Percentiles rank a stretch among this genome's conserved stretches.
Evolutionary conservation across 2,329 filamentous ascomycete species (phyloP).

Genomic region (Ceratocystis colombiana): DNA sequence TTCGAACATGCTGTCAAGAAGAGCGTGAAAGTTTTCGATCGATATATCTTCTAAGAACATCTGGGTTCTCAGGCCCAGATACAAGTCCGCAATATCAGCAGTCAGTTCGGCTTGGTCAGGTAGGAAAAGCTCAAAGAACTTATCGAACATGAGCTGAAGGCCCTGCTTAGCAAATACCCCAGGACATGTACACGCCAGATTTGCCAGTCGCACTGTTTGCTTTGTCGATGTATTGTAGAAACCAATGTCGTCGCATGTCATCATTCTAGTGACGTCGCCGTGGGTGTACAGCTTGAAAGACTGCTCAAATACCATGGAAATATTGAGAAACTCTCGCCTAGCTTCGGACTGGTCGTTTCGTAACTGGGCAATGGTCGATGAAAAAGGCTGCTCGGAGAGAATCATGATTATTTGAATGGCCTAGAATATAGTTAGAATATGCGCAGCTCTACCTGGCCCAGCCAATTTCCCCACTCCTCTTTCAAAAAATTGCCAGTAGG

Average conservation of each 20-base stretch:
- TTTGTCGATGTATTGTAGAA: conserved; percentile 33
- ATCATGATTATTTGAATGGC: conserved; percentile 35
- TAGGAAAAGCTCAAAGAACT: conserved; percentile 38
- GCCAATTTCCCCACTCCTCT: not conserved
- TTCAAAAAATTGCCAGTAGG: not conserved
- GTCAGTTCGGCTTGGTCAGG: conserved; percentile 23
- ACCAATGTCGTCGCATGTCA: conserved; percentile 34
- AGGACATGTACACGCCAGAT: conserved; percentile 23
- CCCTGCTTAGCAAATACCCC: conserved; percentile 25
- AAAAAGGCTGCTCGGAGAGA: conserved; percentile 32
- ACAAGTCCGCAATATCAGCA: conserved; percentile 24
- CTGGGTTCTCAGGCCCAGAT: conserved; percentile 24
- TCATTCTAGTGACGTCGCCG: conserved; percentile 28
- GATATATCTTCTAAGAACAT: conserved; percentile 24
- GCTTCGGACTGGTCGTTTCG: conserved; percentile 32
- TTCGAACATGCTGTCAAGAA: conserved; percentile 25
- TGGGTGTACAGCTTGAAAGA: conserved; percentile 33
- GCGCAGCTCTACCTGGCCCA: not conserved
- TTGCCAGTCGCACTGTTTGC: conserved; percentile 25
- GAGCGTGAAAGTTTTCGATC: conserved; percentile 13
- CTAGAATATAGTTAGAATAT: conserved; percentile 24
- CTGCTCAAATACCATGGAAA: conserved; percentile 32
- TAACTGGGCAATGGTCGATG: conserved; percentile 30
- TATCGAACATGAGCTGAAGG: conserved; percentile 39
- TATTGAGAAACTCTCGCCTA: conserved; percentile 32